Base-by-base conservation (phyloP, 495 filamentous ascomycete species). In the Poronia punctata region DNA sequence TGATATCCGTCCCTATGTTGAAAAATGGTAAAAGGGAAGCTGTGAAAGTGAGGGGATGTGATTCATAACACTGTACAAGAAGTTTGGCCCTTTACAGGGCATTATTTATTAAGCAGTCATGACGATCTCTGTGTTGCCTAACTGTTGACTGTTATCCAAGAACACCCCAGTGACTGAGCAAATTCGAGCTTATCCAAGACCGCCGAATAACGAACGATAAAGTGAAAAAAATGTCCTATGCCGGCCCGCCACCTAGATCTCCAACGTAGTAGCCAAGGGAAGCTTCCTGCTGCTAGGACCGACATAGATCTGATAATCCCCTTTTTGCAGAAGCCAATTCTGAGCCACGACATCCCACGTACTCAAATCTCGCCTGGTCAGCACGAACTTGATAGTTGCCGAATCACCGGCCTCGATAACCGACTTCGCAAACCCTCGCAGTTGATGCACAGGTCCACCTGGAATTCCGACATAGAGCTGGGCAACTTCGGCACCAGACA, bases 1-100 rank as follows among this genome's bases (percentile, higher is more conserved):
- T 50, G 88, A 93, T 69, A 59, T 90, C 35, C 65, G 87, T 44
- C 84, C 86, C 6, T 83, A 76, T 60, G 68, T 85, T 25, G 86
- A 90, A 71, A 88, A 87, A 61, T 90, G 63, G 39, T 67, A 43
- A 54, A 38, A 16, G 18, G n/a, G n/a, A n/a, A n/a, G n/a, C n/a
- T n/a, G n/a, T n/a, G n/a, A n/a, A n/a, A n/a, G n/a, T n/a, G n/a
- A n/a, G n/a, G n/a, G n/a, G n/a, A n/a, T n/a, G n/a, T n/a, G n/a
- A n/a, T n/a, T n/a, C n/a, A n/a, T n/a, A n/a, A n/a, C n/a, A n/a
- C n/a, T n/a, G n/a, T n/a, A n/a, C n/a, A n/a, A n/a, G n/a, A n/a
- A n/a, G n/a, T n/a, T n/a, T n/a, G n/a, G n/a, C n/a, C n/a, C n/a
- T n/a, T n/a, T n/a, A n/a, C n/a, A n/a, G n/a, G n/a, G n/a, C n/a